These are phyloP conservation scores for Globisporangium spiculum DNA, from an alignment of 352 stramenopile genomes.

Conservation along the genomic window DNA sequence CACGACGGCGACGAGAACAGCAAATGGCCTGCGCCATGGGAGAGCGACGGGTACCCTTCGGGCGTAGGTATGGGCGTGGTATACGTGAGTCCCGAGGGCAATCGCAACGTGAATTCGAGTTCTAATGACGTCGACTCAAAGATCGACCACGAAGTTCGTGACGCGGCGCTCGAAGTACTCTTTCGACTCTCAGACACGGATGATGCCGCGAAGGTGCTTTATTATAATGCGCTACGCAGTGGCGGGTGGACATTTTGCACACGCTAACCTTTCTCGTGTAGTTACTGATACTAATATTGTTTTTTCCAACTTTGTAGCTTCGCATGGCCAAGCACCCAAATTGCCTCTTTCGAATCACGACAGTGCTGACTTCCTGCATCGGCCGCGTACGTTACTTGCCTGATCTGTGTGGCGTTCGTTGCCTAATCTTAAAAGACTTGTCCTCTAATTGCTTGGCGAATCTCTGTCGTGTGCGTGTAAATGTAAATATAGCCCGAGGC, in stretches of 20 bases:
- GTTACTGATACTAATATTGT: too few species aligned
- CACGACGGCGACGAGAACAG: conserved; percentile 47
- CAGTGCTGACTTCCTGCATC: conserved; percentile 62
- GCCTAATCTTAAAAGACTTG: not conserved
- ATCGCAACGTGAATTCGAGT: conserved; percentile 38
- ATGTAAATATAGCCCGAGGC: conserved; percentile 47
- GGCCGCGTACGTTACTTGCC: conserved; percentile 44
- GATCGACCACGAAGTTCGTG: conserved; percentile 74
- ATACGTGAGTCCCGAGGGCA: conserved; percentile 67
- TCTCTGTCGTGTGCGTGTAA: conserved; percentile 3
- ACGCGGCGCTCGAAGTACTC: conserved; percentile 69
- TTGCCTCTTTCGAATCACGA: conserved; percentile 55
- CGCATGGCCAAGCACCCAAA: conserved; percentile 62
- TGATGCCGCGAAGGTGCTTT: conserved; percentile 47
- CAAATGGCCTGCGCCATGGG: conserved; percentile 72
- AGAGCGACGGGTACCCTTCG: conserved; percentile 65
- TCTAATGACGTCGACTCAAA: conserved; percentile 42
- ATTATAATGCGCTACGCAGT: too few species aligned
- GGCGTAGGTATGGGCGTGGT: conserved; percentile 77
- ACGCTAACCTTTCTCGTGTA: too few species aligned
- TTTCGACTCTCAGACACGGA: conserved; percentile 68
- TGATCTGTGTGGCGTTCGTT: not conserved
- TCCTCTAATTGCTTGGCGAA: not conserved
- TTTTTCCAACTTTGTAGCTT: conserved; percentile 26
- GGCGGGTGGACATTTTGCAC: too few species aligned